Percentiles rank a stretch among this genome's conserved stretches.
phyloP scores from a whole-genome alignment of 208 protist species.

The Acanthamoeba castellanii region DNA sequence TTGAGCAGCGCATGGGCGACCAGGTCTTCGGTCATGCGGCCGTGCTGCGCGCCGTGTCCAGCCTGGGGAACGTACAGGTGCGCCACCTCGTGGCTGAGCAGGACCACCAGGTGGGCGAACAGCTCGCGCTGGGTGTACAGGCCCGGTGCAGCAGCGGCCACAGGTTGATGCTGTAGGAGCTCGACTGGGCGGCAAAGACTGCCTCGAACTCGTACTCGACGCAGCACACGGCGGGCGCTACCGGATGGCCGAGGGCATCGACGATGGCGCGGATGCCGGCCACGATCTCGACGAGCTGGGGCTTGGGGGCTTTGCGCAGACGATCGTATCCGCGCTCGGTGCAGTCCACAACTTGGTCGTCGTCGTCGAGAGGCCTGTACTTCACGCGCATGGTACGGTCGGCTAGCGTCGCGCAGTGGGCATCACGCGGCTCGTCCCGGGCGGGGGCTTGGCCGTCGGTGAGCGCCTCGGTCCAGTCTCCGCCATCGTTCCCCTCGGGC shows the following conservation, averaged over 20 bases:
- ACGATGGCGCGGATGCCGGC: background rate
- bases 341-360: background rate
- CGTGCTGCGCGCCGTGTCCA: background rate
- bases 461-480: too few relatives aligned
- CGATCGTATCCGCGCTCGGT: background rate
- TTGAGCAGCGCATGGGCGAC: background rate
- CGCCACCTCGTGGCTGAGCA: background rate
- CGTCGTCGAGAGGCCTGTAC: background rate
- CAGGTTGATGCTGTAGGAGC: background rate
- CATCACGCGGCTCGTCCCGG: too few relatives aligned
- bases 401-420: too few relatives aligned
- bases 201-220: background rate
- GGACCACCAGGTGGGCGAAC: background rate
- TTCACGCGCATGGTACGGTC: too few relatives aligned
- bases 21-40: background rate
- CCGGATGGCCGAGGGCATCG: background rate
- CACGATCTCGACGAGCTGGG: background rate
- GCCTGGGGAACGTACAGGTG: background rate
- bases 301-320: background rate
- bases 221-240: background rate
- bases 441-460: too few relatives aligned
- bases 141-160: background rate
- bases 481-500: too few relatives aligned
- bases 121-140: background rate
- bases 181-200: background rate